Evolutionary conservation across 441 rosid genomes (phyloP).

Genomic region (Mallotus japonicus): DNA sequence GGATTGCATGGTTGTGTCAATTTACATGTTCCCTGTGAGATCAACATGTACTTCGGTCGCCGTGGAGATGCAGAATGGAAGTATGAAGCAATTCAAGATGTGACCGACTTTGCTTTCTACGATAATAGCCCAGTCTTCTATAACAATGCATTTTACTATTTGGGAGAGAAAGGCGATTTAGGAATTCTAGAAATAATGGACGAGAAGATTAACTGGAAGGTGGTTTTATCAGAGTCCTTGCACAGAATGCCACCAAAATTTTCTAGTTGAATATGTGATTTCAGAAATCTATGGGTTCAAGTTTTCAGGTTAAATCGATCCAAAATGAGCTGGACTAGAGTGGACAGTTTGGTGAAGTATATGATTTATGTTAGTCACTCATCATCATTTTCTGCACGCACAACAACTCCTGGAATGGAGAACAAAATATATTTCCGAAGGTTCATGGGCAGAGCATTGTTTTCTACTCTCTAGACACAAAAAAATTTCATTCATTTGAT

Average conservation of each 20-base stretch:
- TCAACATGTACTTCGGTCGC: too few relatives aligned
- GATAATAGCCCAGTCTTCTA: background rate
- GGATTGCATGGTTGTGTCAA: too few relatives aligned
- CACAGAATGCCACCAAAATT: background rate
- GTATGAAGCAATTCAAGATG: too few relatives aligned
- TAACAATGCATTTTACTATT: background rate
- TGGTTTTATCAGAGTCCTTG: background rate
- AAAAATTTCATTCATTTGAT: too few relatives aligned
- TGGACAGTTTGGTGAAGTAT: background rate
- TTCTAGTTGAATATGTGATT: background rate
- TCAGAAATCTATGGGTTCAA: background rate
- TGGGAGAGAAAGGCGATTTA: background rate
- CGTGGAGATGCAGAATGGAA: too few relatives aligned
- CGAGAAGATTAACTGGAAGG: background rate
- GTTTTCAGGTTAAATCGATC: background rate
- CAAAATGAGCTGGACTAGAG: background rate
- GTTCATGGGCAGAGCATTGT: background rate
- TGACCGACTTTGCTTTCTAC: background rate
- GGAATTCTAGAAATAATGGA: background rate
- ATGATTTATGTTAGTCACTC: background rate
- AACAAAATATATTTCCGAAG: background rate
- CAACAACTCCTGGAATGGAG: background rate
- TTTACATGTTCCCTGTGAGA: too few relatives aligned
- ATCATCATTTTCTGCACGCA: background rate
- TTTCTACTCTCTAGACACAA: background rate